Conservation (phyloP, 2,329 filamentous ascomycete genomes). For the Fusarium verrucosum region DNA sequence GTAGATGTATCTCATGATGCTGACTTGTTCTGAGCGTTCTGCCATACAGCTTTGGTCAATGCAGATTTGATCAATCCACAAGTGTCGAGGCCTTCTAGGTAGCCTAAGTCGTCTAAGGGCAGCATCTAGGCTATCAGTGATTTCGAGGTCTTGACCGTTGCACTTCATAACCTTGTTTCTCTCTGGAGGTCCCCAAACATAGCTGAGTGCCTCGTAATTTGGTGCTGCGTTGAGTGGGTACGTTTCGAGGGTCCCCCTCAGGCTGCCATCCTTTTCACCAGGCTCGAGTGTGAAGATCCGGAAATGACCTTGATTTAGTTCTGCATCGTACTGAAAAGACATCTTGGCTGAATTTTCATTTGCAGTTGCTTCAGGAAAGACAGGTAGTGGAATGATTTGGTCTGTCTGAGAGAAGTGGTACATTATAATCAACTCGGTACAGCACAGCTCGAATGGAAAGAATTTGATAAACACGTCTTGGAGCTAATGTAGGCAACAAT, state of each 20-base stretch:
- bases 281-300: neutral
- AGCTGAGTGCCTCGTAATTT: neutral
- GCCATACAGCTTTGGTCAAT: neutral
- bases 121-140: neutral
- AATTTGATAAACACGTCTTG: no score
- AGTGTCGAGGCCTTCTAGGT: rapidly evolving
- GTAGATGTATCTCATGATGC: neutral
- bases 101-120: neutral
- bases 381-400: no score
- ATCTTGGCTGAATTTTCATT: neutral
- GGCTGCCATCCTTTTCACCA: neutral
- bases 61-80: neutral
- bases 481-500: no score
- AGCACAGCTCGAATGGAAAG: no score
- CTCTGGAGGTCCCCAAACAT: neutral
- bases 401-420: no score
- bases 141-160: neutral
- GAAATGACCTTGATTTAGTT: neutral
- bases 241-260: rapidly evolving
- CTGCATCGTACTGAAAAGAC: neutral
- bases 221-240: neutral
- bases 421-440: no score
- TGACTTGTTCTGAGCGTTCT: neutral
- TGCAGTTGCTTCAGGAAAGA: no score
- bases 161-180: neutral